A percentile compares a stretch with the other conserved stretches of the same genome.
Conservation (phyloP, 148 eudicot species). For the Fagopyrum esculentum region DNA sequence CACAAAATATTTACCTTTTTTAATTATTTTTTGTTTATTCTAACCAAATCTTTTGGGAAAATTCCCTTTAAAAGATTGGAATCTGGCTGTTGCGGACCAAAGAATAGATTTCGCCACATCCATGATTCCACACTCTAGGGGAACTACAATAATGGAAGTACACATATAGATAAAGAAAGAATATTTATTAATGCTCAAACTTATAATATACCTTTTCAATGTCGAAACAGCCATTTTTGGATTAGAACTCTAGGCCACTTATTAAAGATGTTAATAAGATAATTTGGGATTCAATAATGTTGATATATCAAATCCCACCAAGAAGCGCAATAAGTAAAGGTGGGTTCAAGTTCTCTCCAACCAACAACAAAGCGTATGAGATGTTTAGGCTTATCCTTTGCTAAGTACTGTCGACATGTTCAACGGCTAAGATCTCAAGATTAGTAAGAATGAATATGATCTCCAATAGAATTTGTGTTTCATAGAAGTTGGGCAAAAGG, state of each 20-base stretch:
- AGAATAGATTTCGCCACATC: background rate
- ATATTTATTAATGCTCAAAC: background rate
- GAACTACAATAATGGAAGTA: background rate
- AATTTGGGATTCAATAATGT: background rate
- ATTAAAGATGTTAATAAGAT: too few relatives aligned
- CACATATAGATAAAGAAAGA: background rate
- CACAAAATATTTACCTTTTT: background rate
- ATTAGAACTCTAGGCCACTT: background rate
- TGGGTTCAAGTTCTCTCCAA: conserved; percentile 12
- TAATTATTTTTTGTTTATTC: background rate
- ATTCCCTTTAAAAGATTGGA: background rate
- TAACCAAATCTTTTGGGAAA: background rate
- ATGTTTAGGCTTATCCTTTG: conserved; percentile 2
- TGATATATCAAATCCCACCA: background rate
- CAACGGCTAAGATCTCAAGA: background rate
- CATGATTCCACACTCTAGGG: background rate
- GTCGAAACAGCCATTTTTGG: background rate
- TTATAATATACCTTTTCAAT: background rate
- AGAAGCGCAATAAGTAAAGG: background rate
- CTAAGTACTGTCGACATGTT: background rate
- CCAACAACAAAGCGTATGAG: background rate
- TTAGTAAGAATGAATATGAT: background rate
- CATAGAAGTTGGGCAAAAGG: conserved; percentile 4
- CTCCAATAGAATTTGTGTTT: background rate
- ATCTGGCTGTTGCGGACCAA: background rate